A percentile compares a stretch with the other conserved stretches of the same genome.
Evolutionary conservation across 1,139 yeast species (phyloP).

Genomic region (Taiozyma sp.): DNA sequence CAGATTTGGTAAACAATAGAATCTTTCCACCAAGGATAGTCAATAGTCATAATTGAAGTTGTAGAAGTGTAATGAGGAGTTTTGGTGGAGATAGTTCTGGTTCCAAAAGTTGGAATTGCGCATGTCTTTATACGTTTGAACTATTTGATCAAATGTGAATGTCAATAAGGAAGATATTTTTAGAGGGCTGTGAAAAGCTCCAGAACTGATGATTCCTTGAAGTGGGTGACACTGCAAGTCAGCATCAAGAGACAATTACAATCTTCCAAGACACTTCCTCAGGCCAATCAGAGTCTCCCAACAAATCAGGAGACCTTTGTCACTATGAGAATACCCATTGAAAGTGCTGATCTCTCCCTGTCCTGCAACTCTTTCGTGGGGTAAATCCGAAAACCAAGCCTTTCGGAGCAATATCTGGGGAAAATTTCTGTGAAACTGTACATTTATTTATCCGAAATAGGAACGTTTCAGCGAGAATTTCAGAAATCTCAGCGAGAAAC

Average conservation of each 20-base stretch:
- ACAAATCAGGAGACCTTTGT: neutral
- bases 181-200: neutral
- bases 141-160: neutral
- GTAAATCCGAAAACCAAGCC: neutral
- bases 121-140: neutral
- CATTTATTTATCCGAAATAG: neutral
- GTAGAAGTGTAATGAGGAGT: neutral
- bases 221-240: neutral
- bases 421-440: neutral
- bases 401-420: neutral
- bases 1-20: conserved; percentile 51
- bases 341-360: neutral
- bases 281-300: neutral
- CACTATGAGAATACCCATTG: neutral
- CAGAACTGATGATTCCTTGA: neutral
- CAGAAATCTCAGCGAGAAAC: neutral
- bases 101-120: neutral
- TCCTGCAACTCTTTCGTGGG: neutral
- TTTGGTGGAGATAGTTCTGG: neutral
- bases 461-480: neutral
- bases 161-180: neutral
- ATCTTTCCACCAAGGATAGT: conserved; percentile 48
- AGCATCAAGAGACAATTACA: neutral
- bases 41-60: conserved; percentile 7
- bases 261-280: neutral